Evolutionary conservation across 225 moss, liverwort and hornwort genomes (phyloP).

Genomic region (Sphagnum tenellum): DNA sequence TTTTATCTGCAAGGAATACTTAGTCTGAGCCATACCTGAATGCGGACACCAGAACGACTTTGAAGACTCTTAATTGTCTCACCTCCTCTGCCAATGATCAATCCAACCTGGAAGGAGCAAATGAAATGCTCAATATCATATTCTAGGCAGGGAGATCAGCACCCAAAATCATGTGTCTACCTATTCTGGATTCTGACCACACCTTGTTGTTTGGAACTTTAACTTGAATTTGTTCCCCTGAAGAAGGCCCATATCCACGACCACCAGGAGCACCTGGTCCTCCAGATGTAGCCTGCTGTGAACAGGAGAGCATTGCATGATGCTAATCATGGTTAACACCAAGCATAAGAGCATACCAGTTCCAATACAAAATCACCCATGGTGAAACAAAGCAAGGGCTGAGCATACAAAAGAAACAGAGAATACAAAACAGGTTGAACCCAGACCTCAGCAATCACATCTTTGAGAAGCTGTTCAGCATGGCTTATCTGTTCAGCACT

Average conservation of each 20-base stretch:
- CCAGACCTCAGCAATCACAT: conserved; percentile 97
- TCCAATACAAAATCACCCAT: too few species aligned
- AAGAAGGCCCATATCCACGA: conserved; percentile 23
- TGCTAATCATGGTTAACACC: too few species aligned
- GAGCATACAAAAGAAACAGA: too few species aligned
- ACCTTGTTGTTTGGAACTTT: conserved; percentile 99
- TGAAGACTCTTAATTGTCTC: conserved; percentile 97
- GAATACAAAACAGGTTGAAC: too few species aligned
- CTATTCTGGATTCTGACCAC: too few species aligned
- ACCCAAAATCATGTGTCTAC: too few species aligned
- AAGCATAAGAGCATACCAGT: too few species aligned
- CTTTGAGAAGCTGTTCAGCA: conserved; percentile 96
- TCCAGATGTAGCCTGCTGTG: conserved; percentile 87
- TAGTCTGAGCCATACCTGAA: conserved; percentile 56
- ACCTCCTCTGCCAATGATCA: conserved; percentile 93
- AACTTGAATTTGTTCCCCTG: conserved; percentile 91
- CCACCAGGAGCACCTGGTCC: conserved; percentile 50
- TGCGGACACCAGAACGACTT: conserved; percentile 93
- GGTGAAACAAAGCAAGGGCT: too few species aligned
- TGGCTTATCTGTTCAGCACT: conserved; percentile 83
- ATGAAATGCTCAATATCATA: too few species aligned
- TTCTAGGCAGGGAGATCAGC: too few species aligned
- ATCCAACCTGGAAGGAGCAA: conserved; percentile 55
- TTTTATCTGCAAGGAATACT: too few species aligned
- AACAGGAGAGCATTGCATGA: conserved; percentile 5